These are phyloP conservation scores for Blastobotrys proliferans DNA, from an alignment of 1,139 yeast genomes.

Conservation along the genomic window DNA sequence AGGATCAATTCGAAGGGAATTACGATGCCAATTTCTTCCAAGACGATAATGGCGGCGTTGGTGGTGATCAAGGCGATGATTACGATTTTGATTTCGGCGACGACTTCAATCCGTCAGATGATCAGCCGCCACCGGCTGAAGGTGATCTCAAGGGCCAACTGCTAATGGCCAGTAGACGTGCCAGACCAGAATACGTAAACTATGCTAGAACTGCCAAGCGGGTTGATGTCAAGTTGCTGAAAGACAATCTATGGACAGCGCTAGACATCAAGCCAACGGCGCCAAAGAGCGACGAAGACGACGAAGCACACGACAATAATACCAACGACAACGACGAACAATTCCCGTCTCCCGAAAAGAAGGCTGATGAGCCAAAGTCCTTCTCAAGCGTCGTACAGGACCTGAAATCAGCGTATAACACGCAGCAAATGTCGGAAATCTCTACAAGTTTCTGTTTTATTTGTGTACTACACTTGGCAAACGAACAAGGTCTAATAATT, in stretches of 20 bases:
- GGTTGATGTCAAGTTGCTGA: conserved; percentile 75
- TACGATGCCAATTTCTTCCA: conserved; percentile 46
- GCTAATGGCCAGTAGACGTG: conserved; percentile 18
- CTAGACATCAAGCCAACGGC: conserved; percentile 24
- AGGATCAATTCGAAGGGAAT: conserved; percentile 36
- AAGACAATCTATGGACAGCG: conserved; percentile 78
- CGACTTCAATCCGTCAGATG: conserved; percentile 3
- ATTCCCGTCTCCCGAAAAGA: conserved; percentile 4
- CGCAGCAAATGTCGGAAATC: conserved; percentile 47
- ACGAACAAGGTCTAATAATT: conserved; percentile 77
- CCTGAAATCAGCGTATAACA: conserved; percentile 34
- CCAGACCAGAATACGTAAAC: conserved; percentile 60
- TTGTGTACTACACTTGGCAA: conserved; percentile 80
- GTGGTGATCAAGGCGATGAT: conserved; percentile 16
- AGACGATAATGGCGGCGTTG: conserved; percentile 26
- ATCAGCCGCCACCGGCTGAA: conserved; percentile 4
- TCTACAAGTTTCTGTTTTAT: conserved; percentile 88
- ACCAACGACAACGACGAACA: neutral
- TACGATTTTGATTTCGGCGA: conserved; percentile 21
- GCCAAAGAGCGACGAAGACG: neutral
- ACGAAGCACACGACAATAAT: neutral
- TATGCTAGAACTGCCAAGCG: conserved; percentile 80
- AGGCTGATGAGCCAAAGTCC: neutral
- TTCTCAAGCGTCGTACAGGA: conserved; percentile 47
- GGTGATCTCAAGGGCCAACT: conserved; percentile 16